These are phyloP conservation scores for Starmerella bombi DNA, from an alignment of 805 yeast genomes.

Conservation along the genomic window DNA sequence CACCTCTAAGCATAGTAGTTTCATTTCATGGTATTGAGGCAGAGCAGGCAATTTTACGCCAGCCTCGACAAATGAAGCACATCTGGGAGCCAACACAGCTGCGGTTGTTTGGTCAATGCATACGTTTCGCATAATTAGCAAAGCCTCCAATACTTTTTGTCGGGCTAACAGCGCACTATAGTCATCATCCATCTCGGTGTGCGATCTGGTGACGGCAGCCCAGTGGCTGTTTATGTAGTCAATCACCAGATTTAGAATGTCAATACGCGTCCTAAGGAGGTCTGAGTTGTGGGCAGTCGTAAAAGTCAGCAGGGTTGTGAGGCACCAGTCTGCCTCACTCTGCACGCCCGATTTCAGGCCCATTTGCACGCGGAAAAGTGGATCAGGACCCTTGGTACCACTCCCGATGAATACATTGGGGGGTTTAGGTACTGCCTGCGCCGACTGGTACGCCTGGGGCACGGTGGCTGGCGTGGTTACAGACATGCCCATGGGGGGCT, in stretches of 20 bases:
- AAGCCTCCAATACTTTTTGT: conserved; percentile 34
- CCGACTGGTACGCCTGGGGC: conserved; percentile 24
- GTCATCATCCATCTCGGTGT: conserved; percentile 12
- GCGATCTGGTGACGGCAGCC: conserved; percentile 9
- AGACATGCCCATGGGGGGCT: conserved; percentile 25
- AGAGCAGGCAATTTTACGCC: conserved; percentile 23
- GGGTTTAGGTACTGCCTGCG: conserved; percentile 18
- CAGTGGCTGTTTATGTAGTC: conserved; percentile 9
- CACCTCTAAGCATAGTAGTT: conserved; percentile 50
- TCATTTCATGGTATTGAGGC: conserved; percentile 24
- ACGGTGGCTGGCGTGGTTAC: conserved; percentile 27
- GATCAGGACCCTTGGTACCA: conserved; percentile 46
- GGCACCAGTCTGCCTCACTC: conserved; percentile 60
- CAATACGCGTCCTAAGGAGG: conserved; percentile 10
- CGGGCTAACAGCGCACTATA: conserved; percentile 15
- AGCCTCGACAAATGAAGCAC: conserved; percentile 31
- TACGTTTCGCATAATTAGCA: conserved; percentile 63
- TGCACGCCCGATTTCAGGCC: conserved; percentile 52
- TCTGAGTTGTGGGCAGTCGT: conserved; percentile 17
- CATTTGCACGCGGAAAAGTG: conserved; percentile 53
- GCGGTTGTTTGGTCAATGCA: conserved; percentile 77
- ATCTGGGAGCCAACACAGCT: conserved; percentile 37
- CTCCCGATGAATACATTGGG: conserved; percentile 14
- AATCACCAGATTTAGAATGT: conserved; percentile 10
- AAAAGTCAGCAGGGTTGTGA: conserved; percentile 41